A percentile compares a stretch with the other conserved stretches of the same genome.
phyloP scores from a whole-genome alignment of 2,329 filamentous ascomycete species.

The Ascochyta viciae-villosae region DNA sequence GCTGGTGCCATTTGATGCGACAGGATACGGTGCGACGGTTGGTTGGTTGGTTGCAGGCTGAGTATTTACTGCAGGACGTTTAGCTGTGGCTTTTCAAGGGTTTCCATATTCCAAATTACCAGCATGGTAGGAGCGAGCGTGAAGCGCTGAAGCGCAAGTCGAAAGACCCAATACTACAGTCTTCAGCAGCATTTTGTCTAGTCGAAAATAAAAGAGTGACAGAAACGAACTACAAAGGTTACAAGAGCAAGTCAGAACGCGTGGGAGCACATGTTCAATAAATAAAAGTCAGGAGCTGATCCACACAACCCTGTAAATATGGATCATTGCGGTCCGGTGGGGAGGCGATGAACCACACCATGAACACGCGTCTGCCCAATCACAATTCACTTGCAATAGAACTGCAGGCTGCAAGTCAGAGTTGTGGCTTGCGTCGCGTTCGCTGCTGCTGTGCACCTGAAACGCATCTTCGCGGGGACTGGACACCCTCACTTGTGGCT shows the following conservation, averaged over 20 bases:
- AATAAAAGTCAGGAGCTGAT: slow-evolving; percentile 8
- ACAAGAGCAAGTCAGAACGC: not conserved
- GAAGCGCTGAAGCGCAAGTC: slow-evolving; percentile 25
- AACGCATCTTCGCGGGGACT: not conserved
- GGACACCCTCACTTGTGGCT: not conserved
- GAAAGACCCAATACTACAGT: slow-evolving; percentile 17
- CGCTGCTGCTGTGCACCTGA: slow-evolving; percentile 8
- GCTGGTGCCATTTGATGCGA: slow-evolving; percentile 10
- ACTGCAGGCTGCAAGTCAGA: not conserved
- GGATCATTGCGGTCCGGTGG: slow-evolving; percentile 4
- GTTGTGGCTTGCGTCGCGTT: slow-evolving; percentile 5
- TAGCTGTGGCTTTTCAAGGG: too few species aligned
- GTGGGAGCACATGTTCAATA: slow-evolving; percentile 10
- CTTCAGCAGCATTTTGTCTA: slow-evolving; percentile 20
- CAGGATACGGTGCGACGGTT: slow-evolving; percentile 18
- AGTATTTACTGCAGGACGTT: not conserved
- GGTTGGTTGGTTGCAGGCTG: slow-evolving; percentile 14
- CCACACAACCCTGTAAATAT: slow-evolving; percentile 4
- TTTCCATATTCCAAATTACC: not conserved
- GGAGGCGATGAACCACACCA: not conserved
- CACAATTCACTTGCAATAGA: not conserved
- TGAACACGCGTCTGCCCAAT: slow-evolving; percentile 9
- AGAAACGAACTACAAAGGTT: slow-evolving; percentile 1
- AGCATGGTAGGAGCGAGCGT: slow-evolving; percentile 18
- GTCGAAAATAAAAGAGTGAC: slow-evolving; percentile 16